Percentiles rank a stretch among this genome's conserved stretches.
phyloP scores from a whole-genome alignment of 306 rosid species.

The Mimosa pudica region DNA sequence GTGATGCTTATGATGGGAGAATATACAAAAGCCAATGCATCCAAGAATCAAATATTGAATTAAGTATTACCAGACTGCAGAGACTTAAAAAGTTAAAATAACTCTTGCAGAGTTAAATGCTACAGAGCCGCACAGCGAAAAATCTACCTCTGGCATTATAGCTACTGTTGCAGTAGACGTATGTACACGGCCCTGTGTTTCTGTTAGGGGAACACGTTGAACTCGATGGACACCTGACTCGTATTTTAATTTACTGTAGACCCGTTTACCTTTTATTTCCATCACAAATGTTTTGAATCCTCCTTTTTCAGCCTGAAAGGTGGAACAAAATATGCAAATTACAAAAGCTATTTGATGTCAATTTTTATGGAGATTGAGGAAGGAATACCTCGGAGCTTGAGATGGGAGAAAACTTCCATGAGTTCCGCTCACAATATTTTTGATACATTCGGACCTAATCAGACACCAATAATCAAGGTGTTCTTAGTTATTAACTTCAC shows the following conservation, averaged over 20 bases:
- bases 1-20: slow-evolving; percentile 18
- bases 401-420: slow-evolving; percentile 69
- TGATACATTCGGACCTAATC: slow-evolving; percentile 95
- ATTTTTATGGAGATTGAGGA: slow-evolving; percentile 12
- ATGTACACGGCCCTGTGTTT: slow-evolving; percentile 95
- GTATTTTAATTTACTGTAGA: slow-evolving; percentile 89
- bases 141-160: slow-evolving; percentile 96
- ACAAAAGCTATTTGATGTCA: slow-evolving; percentile 27
- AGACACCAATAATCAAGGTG: slow-evolving; percentile 36
- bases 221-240: slow-evolving; percentile 99
- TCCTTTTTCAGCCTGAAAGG: slow-evolving; percentile 87
- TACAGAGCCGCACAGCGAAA: background rate
- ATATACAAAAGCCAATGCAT: slow-evolving; percentile 21
- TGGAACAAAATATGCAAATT: slow-evolving; percentile 30
- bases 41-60: slow-evolving; percentile 32
- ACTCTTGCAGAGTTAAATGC: slow-evolving; percentile 28
- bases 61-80: slow-evolving; percentile 14
- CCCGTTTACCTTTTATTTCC: slow-evolving; percentile 91
- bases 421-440: slow-evolving; percentile 77
- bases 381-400: slow-evolving; percentile 74
- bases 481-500: slow-evolving; percentile 32
- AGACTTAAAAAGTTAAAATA: slow-evolving; percentile 16
- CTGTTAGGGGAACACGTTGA: slow-evolving; percentile 98
- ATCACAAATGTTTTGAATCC: slow-evolving; percentile 95
- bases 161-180: slow-evolving; percentile 99